A percentile compares a stretch with the other conserved stretches of the same genome.
phyloP scores from a whole-genome alignment of 1,284 basidiomycete genomes.

The Paramarasmius palmivorus region DNA sequence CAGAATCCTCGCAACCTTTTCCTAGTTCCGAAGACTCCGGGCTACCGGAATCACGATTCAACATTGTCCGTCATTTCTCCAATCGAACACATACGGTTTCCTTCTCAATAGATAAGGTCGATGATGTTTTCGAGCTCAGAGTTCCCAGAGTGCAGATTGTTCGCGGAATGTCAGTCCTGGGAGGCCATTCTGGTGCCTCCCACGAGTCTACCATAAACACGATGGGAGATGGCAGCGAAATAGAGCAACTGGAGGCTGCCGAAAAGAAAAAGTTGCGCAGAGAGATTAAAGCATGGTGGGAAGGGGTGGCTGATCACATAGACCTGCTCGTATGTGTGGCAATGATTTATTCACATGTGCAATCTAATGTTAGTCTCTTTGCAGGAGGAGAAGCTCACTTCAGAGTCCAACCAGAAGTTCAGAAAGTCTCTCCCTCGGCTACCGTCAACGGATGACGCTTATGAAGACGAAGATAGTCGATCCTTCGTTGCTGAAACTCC shows the following conservation, averaged over 20 bases:
- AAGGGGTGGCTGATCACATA: constrained; percentile 57
- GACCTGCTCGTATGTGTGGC: constrained; percentile 51
- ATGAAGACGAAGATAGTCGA: constrained; percentile 33
- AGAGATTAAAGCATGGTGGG: constrained; percentile 70
- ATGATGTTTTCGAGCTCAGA: constrained; percentile 61
- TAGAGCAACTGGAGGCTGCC: constrained; percentile 25
- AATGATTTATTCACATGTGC: constrained; percentile 1
- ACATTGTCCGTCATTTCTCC: constrained; percentile 55
- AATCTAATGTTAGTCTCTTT: constrained; percentile 6
- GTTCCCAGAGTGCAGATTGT: constrained; percentile 54
- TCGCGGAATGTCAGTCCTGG: not conserved
- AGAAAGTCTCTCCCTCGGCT: constrained; percentile 55
- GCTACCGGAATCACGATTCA: constrained; percentile 21
- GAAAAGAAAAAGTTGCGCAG: constrained; percentile 49
- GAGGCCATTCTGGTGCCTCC: not conserved
- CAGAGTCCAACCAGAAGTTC: constrained; percentile 25
- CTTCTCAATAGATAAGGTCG: constrained; percentile 45
- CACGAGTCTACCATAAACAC: constrained; percentile 3
- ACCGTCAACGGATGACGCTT: constrained; percentile 53
- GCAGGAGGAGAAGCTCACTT: constrained; percentile 44
- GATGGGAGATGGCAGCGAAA: not conserved
- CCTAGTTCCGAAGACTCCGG: not conserved
- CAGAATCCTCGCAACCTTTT: not conserved
- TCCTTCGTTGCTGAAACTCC: constrained; percentile 20
- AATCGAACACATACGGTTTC: constrained; percentile 39